Percentiles rank a stretch among this genome's conserved stretches.
Conservation (phyloP, 2,329 filamentous ascomycete genomes). For the Colletotrichum sojae region DNA sequence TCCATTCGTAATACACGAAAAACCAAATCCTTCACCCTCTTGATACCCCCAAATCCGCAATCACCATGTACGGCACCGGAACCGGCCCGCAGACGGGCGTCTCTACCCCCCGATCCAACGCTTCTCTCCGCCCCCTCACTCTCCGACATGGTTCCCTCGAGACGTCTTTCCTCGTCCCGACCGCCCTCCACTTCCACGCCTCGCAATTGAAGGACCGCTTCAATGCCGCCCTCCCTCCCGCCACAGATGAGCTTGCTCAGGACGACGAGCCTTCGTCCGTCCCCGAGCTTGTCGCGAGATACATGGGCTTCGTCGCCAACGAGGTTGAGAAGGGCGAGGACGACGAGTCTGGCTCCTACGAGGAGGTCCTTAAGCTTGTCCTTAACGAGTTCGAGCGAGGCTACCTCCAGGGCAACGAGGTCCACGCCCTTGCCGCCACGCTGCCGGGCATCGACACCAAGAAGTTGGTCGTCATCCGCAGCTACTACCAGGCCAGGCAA, state of each 20-base stretch:
- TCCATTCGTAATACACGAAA: conserved; percentile 36
- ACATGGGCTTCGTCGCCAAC: conserved; percentile 89
- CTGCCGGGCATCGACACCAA: conserved; percentile 93
- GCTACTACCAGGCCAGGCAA: conserved; percentile 91
- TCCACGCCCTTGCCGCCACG: conserved; percentile 88
- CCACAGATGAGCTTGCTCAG: conserved; percentile 96
- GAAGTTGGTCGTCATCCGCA: conserved; percentile 89
- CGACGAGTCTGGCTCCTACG: conserved; percentile 87
- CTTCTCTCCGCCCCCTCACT: conserved; percentile 91
- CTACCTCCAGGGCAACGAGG: conserved; percentile 95
- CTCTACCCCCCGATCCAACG: conserved; percentile 93
- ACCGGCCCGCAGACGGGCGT: conserved; percentile 94
- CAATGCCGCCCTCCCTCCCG: conserved; percentile 84
- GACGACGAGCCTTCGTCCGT: conserved; percentile 99
- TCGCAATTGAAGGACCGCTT: conserved; percentile 95
- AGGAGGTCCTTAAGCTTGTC: conserved; percentile 92
- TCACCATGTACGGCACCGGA: conserved; percentile 86
- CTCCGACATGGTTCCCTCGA: conserved; percentile 95
- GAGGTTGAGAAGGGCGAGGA: conserved; percentile 96
- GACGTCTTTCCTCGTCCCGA: conserved; percentile 95
- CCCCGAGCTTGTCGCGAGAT: conserved; percentile 91
- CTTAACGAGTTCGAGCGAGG: conserved; percentile 97
- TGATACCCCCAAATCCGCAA: conserved; percentile 57
- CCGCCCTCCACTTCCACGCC: conserved; percentile 95
- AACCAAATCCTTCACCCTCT: conserved; percentile 42